Evolutionary conservation across 1,284 basidiomycete species (phyloP), one percentile per base, ranked within the genome.

Genomic region (Tilletia setariae): DNA sequence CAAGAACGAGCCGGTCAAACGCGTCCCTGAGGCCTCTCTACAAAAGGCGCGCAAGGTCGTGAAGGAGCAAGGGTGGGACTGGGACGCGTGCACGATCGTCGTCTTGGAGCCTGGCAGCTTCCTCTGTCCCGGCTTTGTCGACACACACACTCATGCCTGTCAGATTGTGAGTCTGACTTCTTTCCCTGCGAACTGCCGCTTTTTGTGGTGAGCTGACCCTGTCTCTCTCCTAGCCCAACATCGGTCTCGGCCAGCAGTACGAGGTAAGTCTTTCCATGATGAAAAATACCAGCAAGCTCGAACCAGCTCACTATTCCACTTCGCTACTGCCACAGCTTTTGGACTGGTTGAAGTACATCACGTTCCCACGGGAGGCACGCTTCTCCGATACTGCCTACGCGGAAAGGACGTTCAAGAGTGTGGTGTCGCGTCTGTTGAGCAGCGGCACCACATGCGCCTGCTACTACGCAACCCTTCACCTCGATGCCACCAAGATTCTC

Each of bases 391-490:
- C 86, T 1, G 82, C 85, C 0, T 93, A 93, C 82, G 94, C 94
- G 1, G 82, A 85, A 62, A 86, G 84, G 63, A 86, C 89, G 0
- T 98, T 97, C 80, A 82, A 85, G 23, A 86, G 86, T 15, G 91
- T 93, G 32, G 91, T 97, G 25, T 86, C 87, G 68, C 86, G 91
- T 19, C 86, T 89, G 25, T 87, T 98, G 53, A 87, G 90, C 72
- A 67, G 65, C 21, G 72, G 62, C 21, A 96, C 93, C 0, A 95
- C 94, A 0, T 96, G 93, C 0, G 92, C 90, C 74, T 95, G 92
- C 82, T 96, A 96, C 83, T 97, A 93, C 82, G 91, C 89, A 13
- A 90, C 90, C 0, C 83, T 95, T 4, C 93, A 98, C 83, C 84
- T 90, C 21, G 90, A 91, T 70, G 88, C 90, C 0, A 92, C 91